phyloP scores from a whole-genome alignment of 768 basidiomycete genomes.

The Xanthoconium stramineum region DNA sequence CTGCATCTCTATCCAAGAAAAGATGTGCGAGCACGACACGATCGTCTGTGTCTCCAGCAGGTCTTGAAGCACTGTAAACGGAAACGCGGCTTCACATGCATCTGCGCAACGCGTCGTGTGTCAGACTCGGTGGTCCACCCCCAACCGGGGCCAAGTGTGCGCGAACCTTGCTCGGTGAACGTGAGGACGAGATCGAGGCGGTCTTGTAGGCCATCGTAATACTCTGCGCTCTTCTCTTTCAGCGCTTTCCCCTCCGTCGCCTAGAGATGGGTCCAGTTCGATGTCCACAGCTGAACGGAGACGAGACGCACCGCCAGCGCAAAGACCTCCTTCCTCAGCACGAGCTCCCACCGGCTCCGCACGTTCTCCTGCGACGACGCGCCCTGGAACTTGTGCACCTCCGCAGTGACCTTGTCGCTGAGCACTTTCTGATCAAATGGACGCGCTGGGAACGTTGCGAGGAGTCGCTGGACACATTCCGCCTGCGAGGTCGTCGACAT shows the following conservation, averaged over 20 bases:
- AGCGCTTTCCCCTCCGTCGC: constrained; percentile 65
- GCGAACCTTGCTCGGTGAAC: constrained; percentile 73
- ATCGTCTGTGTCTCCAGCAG: constrained; percentile 86
- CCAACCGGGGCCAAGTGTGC: not conserved
- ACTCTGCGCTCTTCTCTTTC: constrained; percentile 46
- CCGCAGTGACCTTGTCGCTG: constrained; percentile 46
- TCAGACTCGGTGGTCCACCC: not conserved
- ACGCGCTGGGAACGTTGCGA: constrained; percentile 49
- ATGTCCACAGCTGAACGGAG: not conserved
- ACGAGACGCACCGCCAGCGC: constrained; percentile 57
- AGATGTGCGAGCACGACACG: constrained; percentile 78
- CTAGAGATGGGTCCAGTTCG: constrained; percentile 34
- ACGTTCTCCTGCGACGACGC: constrained; percentile 54
- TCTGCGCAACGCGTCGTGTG: constrained; percentile 39
- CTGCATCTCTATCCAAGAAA: constrained; percentile 82
- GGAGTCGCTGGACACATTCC: constrained; percentile 47
- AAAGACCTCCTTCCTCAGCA: constrained; percentile 70
- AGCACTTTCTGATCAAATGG: constrained; percentile 49
- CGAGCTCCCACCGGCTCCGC: constrained; percentile 73
- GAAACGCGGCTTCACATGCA: constrained; percentile 73
- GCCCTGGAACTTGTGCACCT: constrained; percentile 40
- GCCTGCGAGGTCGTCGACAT: constrained; percentile 48
- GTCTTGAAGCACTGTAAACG: constrained; percentile 74
- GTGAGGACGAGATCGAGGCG: constrained; percentile 71
- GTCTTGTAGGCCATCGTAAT: constrained; percentile 59